A percentile compares a stretch with the other conserved stretches of the same genome.
Evolutionary conservation across 352 stramenopile genomes (phyloP).

Genomic region (Pythium folliculosum): DNA sequence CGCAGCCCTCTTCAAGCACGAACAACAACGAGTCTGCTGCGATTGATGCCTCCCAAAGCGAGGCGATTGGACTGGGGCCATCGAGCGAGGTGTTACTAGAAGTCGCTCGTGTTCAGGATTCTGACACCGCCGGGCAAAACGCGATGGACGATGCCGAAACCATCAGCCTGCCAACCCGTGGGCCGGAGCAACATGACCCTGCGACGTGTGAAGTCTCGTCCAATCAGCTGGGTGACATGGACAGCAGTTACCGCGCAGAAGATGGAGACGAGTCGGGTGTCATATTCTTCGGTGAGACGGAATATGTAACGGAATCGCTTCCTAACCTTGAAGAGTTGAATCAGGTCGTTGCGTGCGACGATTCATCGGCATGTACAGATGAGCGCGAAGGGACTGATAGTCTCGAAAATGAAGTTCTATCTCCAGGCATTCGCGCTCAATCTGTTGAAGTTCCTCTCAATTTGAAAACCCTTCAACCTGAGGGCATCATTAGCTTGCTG

Average conservation of each 20-base stretch:
- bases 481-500: neutral
- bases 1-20: neutral
- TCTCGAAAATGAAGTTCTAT: too few relatives aligned
- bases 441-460: neutral
- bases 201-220: neutral
- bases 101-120: neutral
- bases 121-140: neutral
- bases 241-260: neutral
- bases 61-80: neutral
- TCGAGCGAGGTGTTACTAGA: neutral
- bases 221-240: slow-evolving; percentile 2
- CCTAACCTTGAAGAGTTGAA: neutral
- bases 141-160: neutral
- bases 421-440: too few relatives aligned
- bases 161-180: neutral
- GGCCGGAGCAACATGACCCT: neutral
- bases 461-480: neutral
- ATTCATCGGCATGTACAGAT: neutral
- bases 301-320: neutral
- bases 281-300: neutral
- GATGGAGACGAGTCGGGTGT: neutral
- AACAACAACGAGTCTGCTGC: neutral
- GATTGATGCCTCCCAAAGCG: neutral
- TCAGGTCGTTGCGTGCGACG: neutral
- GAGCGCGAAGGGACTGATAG: neutral